A percentile compares a stretch with the other conserved stretches of the same genome.
These are phyloP conservation scores for Metschnikowia santaceciliae DNA, from an alignment of 805 yeast species.

Conservation along the genomic window DNA sequence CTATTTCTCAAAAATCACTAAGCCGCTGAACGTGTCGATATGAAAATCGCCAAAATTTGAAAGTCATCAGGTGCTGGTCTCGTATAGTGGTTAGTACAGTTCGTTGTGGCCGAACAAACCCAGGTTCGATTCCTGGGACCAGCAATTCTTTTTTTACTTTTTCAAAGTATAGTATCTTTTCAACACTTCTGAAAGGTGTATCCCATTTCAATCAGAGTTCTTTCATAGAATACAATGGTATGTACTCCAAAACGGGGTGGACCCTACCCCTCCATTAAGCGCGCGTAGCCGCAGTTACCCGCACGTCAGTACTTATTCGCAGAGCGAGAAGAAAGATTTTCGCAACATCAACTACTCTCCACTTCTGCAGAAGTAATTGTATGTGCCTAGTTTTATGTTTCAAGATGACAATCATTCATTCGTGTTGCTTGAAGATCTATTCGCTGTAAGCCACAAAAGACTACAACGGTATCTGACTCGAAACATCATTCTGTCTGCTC, in stretches of 20 bases:
- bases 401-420: conserved; percentile 21
- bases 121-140: conserved; percentile 72
- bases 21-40: no score
- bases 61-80: conserved; percentile 28
- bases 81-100: conserved; percentile 70
- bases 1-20: no score
- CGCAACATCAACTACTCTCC: neutral
- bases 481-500: neutral
- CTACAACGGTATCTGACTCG: conserved; percentile 95
- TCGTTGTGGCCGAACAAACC: conserved; percentile 74
- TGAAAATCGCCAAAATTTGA: neutral
- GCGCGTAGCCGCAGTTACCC: conserved; percentile 14
- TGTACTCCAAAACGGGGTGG: no score
- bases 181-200: neutral
- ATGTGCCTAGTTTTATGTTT: conserved; percentile 13
- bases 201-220: no score
- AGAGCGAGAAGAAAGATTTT: neutral
- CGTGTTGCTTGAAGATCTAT: conserved; percentile 27
- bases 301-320: conserved; percentile 5
- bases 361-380: conserved; percentile 5
- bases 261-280: neutral
- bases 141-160: conserved; percentile 38
- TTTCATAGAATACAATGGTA: no score
- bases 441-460: conserved; percentile 72
- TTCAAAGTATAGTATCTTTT: neutral